phyloP scores from a whole-genome alignment of 192 early-diverging fungal species.

The Entophlyctis luteolus region DNA sequence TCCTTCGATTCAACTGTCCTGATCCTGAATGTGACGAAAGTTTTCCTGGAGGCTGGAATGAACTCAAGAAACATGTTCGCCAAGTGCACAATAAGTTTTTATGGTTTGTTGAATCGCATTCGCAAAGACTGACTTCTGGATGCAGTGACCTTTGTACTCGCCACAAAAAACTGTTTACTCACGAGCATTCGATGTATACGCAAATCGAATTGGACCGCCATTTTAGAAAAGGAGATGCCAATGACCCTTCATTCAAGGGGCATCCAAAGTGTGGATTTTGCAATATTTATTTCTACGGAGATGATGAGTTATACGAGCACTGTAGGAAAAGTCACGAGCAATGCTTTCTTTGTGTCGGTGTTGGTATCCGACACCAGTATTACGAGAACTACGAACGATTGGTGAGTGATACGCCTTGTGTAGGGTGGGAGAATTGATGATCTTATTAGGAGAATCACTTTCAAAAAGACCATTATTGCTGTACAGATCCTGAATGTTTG shows the following conservation, averaged over 20 bases:
- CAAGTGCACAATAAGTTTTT: slow-evolving; percentile 68
- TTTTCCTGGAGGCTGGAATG: slow-evolving; percentile 75
- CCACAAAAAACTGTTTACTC: slow-evolving; percentile 88
- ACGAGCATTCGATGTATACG: slow-evolving; percentile 87
- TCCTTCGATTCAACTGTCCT: slow-evolving; percentile 85
- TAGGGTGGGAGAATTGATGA: not conserved
- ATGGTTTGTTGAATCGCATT: slow-evolving; percentile 56
- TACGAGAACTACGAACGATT: slow-evolving; percentile 76
- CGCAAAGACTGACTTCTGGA: slow-evolving; percentile 7
- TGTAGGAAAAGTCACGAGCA: slow-evolving; percentile 91
- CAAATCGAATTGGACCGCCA: slow-evolving; percentile 72
- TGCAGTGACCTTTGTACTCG: slow-evolving; percentile 80
- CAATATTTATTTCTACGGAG: slow-evolving; percentile 72
- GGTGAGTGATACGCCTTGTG: slow-evolving; percentile 44
- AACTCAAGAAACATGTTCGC: slow-evolving; percentile 77
- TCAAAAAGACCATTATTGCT: slow-evolving; percentile 73
- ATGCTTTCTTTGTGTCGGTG: slow-evolving; percentile 80
- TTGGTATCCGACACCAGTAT: slow-evolving; percentile 78
- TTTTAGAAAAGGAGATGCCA: slow-evolving; percentile 62
- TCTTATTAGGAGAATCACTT: slow-evolving; percentile 69
- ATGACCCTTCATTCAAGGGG: slow-evolving; percentile 58
- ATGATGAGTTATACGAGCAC: slow-evolving; percentile 93
- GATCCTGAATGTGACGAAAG: slow-evolving; percentile 68
- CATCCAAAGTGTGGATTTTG: slow-evolving; percentile 94
- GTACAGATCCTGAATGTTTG: slow-evolving; percentile 73